Conservation (phyloP, 768 basidiomycete genomes). For the Xanthoconium stramineum region DNA sequence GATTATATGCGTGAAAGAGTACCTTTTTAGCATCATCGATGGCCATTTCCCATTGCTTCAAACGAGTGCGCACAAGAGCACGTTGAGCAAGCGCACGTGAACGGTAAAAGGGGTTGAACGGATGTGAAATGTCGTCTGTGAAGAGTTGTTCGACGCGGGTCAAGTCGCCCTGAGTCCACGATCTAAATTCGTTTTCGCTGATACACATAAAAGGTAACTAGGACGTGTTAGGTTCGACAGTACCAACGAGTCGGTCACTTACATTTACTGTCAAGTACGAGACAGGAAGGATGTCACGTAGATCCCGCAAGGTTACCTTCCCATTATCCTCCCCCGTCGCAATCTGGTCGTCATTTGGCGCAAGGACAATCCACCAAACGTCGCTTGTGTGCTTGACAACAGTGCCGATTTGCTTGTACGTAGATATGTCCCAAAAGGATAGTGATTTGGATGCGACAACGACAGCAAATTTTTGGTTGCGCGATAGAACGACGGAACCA, state of each 20-base stretch:
- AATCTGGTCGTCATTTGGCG: background rate
- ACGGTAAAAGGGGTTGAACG: background rate
- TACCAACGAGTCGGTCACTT: background rate
- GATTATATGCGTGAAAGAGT: rapidly evolving
- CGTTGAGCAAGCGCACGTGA: slow-evolving; percentile 3
- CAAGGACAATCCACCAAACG: background rate
- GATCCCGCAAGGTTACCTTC: no score
- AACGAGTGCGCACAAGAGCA: background rate
- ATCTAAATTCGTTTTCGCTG: no score
- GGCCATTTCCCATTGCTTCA: background rate
- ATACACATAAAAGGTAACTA: no score
- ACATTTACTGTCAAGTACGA: no score
- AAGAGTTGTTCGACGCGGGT: background rate
- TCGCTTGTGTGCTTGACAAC: no score
- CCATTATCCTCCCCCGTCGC: no score
- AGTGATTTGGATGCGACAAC: no score
- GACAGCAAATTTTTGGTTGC: background rate
- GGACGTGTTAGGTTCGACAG: background rate
- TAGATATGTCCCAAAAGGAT: no score
- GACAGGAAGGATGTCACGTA: no score
- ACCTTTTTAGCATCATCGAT: background rate
- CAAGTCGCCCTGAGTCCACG: no score
- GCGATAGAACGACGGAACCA: background rate
- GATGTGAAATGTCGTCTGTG: background rate
- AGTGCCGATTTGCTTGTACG: no score